A percentile compares a stretch with the other conserved stretches of the same genome.
These are phyloP conservation scores for Emmonsia crescens DNA, from an alignment of 2,329 filamentous ascomycete species.

Conservation along the genomic window DNA sequence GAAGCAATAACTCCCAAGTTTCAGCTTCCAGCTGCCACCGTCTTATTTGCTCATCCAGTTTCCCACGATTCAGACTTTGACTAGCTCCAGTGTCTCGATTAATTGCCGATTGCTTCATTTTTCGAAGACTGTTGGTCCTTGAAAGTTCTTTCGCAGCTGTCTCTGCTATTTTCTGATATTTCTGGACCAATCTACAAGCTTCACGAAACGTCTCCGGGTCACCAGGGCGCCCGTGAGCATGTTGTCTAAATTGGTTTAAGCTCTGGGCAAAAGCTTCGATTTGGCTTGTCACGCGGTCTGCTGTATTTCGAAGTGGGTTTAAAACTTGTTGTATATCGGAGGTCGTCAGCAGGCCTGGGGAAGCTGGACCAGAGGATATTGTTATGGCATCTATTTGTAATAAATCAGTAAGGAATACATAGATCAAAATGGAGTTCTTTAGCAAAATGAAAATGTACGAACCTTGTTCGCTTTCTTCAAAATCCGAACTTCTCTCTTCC, in stretches of 20 bases:
- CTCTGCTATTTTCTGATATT: constrained; percentile 49
- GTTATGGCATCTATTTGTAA: constrained; percentile 9
- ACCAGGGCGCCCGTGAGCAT: constrained; percentile 14
- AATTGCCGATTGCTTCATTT: constrained; percentile 19
- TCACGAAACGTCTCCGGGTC: constrained; percentile 50
- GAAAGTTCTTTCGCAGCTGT: constrained; percentile 37
- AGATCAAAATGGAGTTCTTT: not conserved
- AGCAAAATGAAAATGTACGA: not conserved
- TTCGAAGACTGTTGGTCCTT: constrained; percentile 30
- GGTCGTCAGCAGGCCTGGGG: constrained; percentile 30
- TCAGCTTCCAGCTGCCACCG: constrained; percentile 74
- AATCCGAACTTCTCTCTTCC: constrained; percentile 7
- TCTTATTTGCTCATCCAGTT: constrained; percentile 37
- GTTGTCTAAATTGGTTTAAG: constrained; percentile 62
- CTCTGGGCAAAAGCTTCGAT: constrained; percentile 78
- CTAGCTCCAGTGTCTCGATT: not conserved
- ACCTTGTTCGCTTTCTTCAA: constrained; percentile 10
- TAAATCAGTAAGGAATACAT: not conserved
- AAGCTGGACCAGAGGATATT: constrained; percentile 6
- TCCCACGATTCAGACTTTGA: constrained; percentile 1
- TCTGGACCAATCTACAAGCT: constrained; percentile 56
- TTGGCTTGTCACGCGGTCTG: constrained; percentile 62
- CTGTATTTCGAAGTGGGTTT: constrained; percentile 52
- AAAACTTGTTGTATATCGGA: constrained; percentile 42
- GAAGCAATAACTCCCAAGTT: constrained; percentile 76